Conservation (phyloP, 306 rosid genomes). For the Datisca glomerata region DNA sequence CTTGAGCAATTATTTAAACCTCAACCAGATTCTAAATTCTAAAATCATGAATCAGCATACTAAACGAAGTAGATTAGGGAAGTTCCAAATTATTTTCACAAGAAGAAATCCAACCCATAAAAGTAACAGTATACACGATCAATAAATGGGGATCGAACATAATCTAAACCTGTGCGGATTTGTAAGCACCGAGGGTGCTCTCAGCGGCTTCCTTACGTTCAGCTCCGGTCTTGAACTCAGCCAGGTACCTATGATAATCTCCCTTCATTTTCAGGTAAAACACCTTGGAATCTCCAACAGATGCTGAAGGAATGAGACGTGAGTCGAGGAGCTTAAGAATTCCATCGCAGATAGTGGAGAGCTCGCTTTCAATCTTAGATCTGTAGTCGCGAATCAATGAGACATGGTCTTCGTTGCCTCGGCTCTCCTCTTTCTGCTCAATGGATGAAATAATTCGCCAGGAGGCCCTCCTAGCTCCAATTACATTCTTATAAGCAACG, state of each 20-base stretch:
- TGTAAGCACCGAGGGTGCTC: conserved; percentile 91
- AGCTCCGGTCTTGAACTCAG: conserved; percentile 97
- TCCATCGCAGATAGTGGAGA: conserved; percentile 86
- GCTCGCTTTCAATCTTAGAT: conserved; percentile 92
- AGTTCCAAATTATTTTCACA: too few relatives aligned
- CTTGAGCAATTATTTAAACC: too few relatives aligned
- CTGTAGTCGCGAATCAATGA: conserved; percentile 80
- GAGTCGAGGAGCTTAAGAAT: conserved; percentile 94
- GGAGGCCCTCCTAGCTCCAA: conserved; percentile 85
- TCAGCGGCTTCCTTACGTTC: conserved; percentile 99
- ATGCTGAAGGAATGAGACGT: conserved; percentile 82
- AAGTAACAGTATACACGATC: too few relatives aligned
- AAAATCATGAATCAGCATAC: too few relatives aligned
- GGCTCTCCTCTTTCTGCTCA: conserved; percentile 99
- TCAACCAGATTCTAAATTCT: too few relatives aligned
- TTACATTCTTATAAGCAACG: conserved; percentile 92
- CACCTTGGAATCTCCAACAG: conserved; percentile 90
- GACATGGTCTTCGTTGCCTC: conserved; percentile 96
- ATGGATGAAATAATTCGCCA: conserved; percentile 98
- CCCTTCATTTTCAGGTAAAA: conserved; percentile 99
- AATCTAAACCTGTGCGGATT: conserved; percentile 79
- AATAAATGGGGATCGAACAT: background rate
- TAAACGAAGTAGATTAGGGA: too few relatives aligned
- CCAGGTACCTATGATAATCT: conserved; percentile 90
- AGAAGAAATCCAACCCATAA: too few relatives aligned